Conservation (phyloP, 2,329 filamentous ascomycete genomes). For the Colletotrichum cordylinicola region DNA sequence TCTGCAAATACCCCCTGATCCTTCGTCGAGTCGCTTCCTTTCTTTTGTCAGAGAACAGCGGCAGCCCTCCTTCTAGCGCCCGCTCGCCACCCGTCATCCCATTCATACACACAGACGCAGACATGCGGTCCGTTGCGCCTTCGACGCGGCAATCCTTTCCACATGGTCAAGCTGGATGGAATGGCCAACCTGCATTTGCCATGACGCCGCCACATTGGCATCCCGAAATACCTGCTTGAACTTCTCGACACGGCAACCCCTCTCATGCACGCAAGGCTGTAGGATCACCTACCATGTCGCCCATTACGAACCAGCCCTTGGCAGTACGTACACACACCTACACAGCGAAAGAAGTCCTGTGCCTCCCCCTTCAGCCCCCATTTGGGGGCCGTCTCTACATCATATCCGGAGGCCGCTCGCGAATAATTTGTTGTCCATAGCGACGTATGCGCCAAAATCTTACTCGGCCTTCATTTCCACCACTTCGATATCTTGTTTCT, state of each 20-base stretch:
- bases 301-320: background rate
- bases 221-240: background rate
- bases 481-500: background rate
- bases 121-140: background rate
- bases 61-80: background rate
- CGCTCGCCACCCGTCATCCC: background rate
- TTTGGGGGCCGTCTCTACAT: background rate
- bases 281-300: background rate
- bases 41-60: background rate
- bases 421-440: background rate
- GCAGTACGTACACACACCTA: background rate
- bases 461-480: background rate
- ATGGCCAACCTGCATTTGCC: background rate
- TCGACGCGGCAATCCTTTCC: background rate
- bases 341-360: background rate
- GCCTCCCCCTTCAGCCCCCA: background rate
- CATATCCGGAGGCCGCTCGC: slow-evolving; percentile 4
- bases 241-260: background rate
- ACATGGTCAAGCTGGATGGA: background rate
- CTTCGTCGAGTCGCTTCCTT: background rate
- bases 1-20: background rate
- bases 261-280: background rate
- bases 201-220: background rate
- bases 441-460: background rate
- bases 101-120: slow-evolving; percentile 7